These are phyloP conservation scores for Aspergillus hiratsukae DNA, from an alignment of 2,329 filamentous ascomycete genomes.

Conservation along the genomic window DNA sequence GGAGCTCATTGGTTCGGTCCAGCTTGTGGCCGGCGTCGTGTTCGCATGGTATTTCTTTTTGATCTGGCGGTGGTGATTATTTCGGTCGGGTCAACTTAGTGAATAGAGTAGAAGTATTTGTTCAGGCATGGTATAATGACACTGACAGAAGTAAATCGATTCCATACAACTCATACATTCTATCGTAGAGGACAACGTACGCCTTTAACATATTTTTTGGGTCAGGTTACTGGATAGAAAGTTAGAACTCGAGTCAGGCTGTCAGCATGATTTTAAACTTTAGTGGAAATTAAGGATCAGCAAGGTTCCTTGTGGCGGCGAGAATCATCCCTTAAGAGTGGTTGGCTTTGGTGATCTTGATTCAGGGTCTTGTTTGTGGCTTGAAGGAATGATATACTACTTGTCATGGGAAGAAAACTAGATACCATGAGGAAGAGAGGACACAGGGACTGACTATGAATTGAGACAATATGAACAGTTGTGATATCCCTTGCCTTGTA, in stretches of 20 bases:
- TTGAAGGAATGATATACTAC: neutral
- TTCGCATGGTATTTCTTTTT: conserved; percentile 64
- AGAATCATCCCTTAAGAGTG: neutral
- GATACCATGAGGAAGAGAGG: neutral
- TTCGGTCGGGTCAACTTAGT: neutral
- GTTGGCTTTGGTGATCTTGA: neutral
- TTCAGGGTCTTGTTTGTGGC: neutral
- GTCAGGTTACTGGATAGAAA: neutral
- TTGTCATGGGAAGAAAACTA: neutral
- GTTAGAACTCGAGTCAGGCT: neutral
- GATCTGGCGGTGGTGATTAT: conserved; percentile 55
- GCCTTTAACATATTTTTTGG: neutral
- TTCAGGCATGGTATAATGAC: conserved; percentile 2
- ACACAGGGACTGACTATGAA: neutral
- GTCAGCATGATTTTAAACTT: neutral
- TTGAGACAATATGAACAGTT: neutral
- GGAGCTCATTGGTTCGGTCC: conserved; percentile 60
- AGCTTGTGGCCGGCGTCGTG: conserved; percentile 61
- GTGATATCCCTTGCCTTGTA: neutral
- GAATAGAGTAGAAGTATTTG: neutral
- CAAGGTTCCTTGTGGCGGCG: neutral
- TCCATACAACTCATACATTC: neutral
- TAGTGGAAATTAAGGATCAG: neutral
- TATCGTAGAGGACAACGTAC: neutral
- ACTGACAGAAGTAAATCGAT: neutral